Evolutionary conservation across 202 grass and related monocot species (phyloP).

Genomic region (Setaria italica): DNA sequence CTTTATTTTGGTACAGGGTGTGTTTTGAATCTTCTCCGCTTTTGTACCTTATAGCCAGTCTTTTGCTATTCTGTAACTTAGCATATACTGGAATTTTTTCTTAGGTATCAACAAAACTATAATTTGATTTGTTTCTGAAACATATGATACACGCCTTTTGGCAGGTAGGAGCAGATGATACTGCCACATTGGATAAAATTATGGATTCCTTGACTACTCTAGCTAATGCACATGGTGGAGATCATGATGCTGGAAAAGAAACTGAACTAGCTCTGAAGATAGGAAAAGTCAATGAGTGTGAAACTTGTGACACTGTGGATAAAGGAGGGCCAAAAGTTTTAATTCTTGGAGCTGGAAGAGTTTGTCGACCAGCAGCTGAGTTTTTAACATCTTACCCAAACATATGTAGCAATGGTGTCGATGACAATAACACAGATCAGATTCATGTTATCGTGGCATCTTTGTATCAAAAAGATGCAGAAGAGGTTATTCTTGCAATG

Average conservation of each 20-base stretch:
- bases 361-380: slow-evolving; percentile 78
- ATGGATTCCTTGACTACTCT: slow-evolving; percentile 77
- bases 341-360: slow-evolving; percentile 94
- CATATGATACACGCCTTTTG: slow-evolving; percentile 18
- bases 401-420: slow-evolving; percentile 11
- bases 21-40: background rate
- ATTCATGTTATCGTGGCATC: slow-evolving; percentile 90
- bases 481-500: slow-evolving; percentile 68
- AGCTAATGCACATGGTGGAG: slow-evolving; percentile 58
- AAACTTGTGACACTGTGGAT: slow-evolving; percentile 40
- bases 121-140: slow-evolving; percentile 35
- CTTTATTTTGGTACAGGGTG: background rate
- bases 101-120: background rate
- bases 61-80: slow-evolving; percentile 9
- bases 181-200: slow-evolving; percentile 69
- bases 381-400: slow-evolving; percentile 66
- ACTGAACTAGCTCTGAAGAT: slow-evolving; percentile 74
- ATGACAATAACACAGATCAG: slow-evolving; percentile 47
- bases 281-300: slow-evolving; percentile 66
- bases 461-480: slow-evolving; percentile 84
- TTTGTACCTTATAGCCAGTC: background rate
- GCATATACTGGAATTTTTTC: background rate
- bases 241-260: slow-evolving; percentile 51
- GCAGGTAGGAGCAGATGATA: slow-evolving; percentile 86
- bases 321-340: slow-evolving; percentile 67